phyloP scores from a whole-genome alignment of 1,139 yeast genomes.

The Zygotorulaspora mrakii region DNA sequence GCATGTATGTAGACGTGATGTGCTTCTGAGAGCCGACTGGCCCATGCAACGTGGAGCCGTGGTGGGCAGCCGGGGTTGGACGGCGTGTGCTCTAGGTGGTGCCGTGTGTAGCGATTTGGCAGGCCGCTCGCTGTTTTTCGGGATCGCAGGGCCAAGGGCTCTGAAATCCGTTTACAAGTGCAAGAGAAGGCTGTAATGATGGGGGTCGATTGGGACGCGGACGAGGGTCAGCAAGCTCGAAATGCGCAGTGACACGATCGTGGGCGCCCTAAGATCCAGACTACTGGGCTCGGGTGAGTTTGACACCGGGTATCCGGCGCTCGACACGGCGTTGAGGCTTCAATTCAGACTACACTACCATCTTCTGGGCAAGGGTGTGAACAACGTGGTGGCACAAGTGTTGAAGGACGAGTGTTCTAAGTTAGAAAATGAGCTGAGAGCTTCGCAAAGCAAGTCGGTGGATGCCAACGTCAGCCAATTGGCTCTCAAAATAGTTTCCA shows the following conservation, averaged over 20 bases:
- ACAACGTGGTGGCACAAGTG: slow-evolving; percentile 19
- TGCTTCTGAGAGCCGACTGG: too few relatives aligned
- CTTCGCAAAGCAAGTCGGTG: slow-evolving; percentile 10
- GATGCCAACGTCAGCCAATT: slow-evolving; percentile 12
- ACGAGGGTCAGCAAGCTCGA: background rate
- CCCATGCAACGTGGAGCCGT: too few relatives aligned
- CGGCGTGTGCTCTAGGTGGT: too few relatives aligned
- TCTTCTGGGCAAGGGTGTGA: slow-evolving; percentile 18
- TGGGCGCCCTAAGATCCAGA: slow-evolving; percentile 25
- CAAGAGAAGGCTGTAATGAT: too few relatives aligned
- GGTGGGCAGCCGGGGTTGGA: too few relatives aligned
- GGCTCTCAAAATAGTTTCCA: slow-evolving; percentile 21
- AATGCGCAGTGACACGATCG: slow-evolving; percentile 12
- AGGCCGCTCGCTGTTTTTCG: too few relatives aligned
- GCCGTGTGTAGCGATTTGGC: too few relatives aligned
- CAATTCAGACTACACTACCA: slow-evolving; percentile 33
- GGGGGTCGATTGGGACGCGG: too few relatives aligned
- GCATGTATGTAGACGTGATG: too few relatives aligned
- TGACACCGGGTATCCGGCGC: slow-evolving; percentile 19
- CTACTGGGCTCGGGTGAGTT: slow-evolving; percentile 29
- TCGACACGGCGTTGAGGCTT: slow-evolving; percentile 27
- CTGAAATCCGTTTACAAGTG: too few relatives aligned
- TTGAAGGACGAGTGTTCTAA: slow-evolving; percentile 25
- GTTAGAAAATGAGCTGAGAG: slow-evolving; percentile 16
- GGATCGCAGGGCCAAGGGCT: too few relatives aligned